phyloP scores from a whole-genome alignment of 495 filamentous ascomycete species.

The Penicillium soppii region DNA sequence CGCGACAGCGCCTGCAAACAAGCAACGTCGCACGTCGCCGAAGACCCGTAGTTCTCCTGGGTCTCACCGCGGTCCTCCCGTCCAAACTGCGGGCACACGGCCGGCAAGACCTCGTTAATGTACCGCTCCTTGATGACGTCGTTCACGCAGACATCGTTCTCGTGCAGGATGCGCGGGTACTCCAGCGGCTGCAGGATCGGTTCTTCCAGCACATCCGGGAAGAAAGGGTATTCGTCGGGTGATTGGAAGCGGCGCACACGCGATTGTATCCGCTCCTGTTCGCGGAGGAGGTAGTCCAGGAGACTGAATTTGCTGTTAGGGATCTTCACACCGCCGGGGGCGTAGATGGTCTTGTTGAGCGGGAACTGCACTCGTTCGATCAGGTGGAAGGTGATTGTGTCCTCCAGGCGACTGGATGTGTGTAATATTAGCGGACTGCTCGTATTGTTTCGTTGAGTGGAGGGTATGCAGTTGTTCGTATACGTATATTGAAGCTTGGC shows the following conservation, averaged over 20 bases:
- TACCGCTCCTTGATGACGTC: slow-evolving; percentile 82
- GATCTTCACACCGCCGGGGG: slow-evolving; percentile 74
- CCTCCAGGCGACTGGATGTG: slow-evolving; percentile 79
- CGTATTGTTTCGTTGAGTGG: not conserved
- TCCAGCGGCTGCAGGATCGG: slow-evolving; percentile 84
- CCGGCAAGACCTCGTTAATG: slow-evolving; percentile 77
- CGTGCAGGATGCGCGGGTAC: slow-evolving; percentile 90
- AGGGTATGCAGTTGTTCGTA: not conserved
- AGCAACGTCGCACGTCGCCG: slow-evolving; percentile 86
- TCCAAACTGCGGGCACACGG: slow-evolving; percentile 70
- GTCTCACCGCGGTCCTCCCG: slow-evolving; percentile 78
- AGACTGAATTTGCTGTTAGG: slow-evolving; percentile 73
- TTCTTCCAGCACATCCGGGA: slow-evolving; percentile 73
- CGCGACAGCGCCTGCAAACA: slow-evolving; percentile 90
- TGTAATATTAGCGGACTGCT: slow-evolving; percentile 8
- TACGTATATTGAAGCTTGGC: slow-evolving; percentile 5
- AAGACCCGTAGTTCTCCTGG: slow-evolving; percentile 92
- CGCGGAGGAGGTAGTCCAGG: slow-evolving; percentile 87
- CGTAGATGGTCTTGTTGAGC: slow-evolving; percentile 84
- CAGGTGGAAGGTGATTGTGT: slow-evolving; percentile 97
- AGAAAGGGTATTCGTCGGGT: slow-evolving; percentile 98
- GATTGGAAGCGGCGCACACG: slow-evolving; percentile 92
- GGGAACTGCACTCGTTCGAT: slow-evolving; percentile 99
- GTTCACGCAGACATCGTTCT: slow-evolving; percentile 92
- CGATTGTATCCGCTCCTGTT: slow-evolving; percentile 91